Evolutionary conservation across 345 rosid species (phyloP), one percentile per base, ranked within the genome.

Genomic region (Nasturtium officinale): DNA sequence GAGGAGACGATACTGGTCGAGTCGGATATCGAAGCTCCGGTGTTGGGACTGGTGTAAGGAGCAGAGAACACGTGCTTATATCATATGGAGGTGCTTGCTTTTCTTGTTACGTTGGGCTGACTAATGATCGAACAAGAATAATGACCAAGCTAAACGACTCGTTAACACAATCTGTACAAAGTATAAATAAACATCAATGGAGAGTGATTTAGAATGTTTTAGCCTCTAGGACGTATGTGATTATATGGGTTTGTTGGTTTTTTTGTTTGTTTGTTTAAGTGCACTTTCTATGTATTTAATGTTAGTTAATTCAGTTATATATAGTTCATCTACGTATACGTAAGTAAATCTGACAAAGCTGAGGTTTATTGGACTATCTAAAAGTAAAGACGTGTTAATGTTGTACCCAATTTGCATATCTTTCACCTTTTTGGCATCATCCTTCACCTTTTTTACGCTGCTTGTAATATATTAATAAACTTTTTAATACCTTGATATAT

Each of bases 61-160:
- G 82, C 86, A 78, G 82, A 72, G 87, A 66, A 89, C 94, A 0
- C 80, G 94, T 8, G 67, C 83, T 45, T 89, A 92, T 73, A 90
- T 87, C 57, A 83, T 90, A 17, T 90, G 92, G 92, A 87, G 87
- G 81, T 92, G 98, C 52, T 78, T 87, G 4, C 82, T 85, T 59
- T 83, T 88, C 73, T 88, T 92, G 69, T 82, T 90, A 6, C 75
- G 77, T 6, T 77, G 86, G 83, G 78, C 81, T 8, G 86, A 87
- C 32, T 72, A 26, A 52, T 50, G 55, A 53, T 53, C 53, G 53
- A 40, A 40, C 43, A 78, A 13, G 82, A 82, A 25, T 58, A 17
- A 29, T 53, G 54, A 43, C 20, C 10, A 51, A 33, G 52, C 52
- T 72, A 40, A 42, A 52, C 3, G 50, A 47, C 29, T 57, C 48